phyloP scores from a whole-genome alignment of 1,139 yeast genomes.

The Blastobotrys aristatus region DNA sequence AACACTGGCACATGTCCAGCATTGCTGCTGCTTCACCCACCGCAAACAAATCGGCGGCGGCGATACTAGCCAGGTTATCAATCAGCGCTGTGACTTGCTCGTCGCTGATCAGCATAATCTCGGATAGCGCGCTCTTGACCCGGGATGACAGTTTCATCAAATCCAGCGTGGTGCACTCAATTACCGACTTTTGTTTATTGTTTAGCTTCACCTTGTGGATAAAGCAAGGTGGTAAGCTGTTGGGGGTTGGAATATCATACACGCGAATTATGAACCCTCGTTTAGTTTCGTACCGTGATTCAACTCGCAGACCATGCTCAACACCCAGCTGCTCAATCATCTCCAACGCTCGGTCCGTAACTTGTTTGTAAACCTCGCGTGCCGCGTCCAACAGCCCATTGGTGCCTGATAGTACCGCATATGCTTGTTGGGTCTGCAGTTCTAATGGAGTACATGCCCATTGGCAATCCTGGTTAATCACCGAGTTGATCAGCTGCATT shows the following conservation, averaged over 20 bases:
- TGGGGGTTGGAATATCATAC: neutral
- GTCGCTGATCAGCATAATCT: slow-evolving; percentile 2
- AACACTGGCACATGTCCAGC: slow-evolving; percentile 62
- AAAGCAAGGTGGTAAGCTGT: neutral
- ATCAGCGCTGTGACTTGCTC: slow-evolving; percentile 41
- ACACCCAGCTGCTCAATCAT: neutral
- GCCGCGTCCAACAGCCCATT: slow-evolving; percentile 8
- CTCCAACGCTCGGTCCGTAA: slow-evolving; percentile 3
- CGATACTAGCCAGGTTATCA: slow-evolving; percentile 45
- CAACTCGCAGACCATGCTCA: neutral
- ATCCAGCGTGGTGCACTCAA: slow-evolving; percentile 5
- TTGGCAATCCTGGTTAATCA: slow-evolving; percentile 6
- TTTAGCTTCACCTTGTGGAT: neutral
- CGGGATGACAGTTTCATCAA: neutral
- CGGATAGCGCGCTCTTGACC: neutral
- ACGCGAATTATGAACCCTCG: slow-evolving; percentile 2
- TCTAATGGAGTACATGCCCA: slow-evolving; percentile 5
- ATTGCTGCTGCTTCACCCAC: slow-evolving; percentile 47
- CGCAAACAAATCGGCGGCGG: slow-evolving; percentile 41
- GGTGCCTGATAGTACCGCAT: slow-evolving; percentile 4
- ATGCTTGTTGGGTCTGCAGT: slow-evolving; percentile 6
- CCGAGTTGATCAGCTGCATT: slow-evolving; percentile 51
- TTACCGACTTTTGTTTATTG: neutral
- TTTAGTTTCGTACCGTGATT: slow-evolving; percentile 5
- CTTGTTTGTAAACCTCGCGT: slow-evolving; percentile 6